Percentiles rank a stretch among this genome's conserved stretches.
Evolutionary conservation across 192 early-diverging fungal genomes (phyloP).

Genomic region (Coemansia erecta): DNA sequence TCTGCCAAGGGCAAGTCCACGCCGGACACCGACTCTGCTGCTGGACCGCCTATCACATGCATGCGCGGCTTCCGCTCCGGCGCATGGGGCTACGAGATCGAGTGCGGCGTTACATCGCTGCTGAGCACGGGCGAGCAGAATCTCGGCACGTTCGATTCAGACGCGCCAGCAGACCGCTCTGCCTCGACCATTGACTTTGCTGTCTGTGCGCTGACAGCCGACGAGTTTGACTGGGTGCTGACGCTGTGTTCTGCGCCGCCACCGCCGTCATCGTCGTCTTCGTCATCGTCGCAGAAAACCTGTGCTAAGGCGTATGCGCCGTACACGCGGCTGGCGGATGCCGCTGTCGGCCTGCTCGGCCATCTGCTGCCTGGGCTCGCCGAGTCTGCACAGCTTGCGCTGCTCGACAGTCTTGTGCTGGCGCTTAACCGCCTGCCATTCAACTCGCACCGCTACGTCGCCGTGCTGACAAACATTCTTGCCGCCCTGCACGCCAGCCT

Average conservation of each 20-base stretch:
- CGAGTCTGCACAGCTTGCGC: conserved; percentile 68
- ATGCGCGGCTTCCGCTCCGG: conserved; percentile 24
- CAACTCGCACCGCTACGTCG: conserved; percentile 69
- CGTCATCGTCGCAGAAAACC: background rate
- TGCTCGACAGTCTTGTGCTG: conserved; percentile 73
- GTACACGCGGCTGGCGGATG: conserved; percentile 67
- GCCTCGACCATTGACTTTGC: conserved; percentile 19
- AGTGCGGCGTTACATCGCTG: conserved; percentile 41
- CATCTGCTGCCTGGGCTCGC: conserved; percentile 68
- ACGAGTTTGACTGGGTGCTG: conserved; percentile 35
- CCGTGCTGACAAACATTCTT: conserved; percentile 78
- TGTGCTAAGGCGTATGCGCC: conserved; percentile 2
- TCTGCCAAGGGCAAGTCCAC: background rate
- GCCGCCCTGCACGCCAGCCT: conserved; percentile 69
- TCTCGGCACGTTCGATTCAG: conserved; percentile 5
- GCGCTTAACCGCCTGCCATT: conserved; percentile 61
- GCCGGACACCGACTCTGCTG: background rate
- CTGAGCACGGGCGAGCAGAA: background rate
- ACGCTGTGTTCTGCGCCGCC: background rate
- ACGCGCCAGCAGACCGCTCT: background rate
- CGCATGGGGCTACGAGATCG: conserved; percentile 47
- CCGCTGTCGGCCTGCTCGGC: conserved; percentile 75
- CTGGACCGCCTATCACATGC: background rate
- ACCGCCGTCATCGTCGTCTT: too few relatives aligned
- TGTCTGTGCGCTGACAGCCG: conserved; percentile 3